Evolutionary conservation across 768 basidiomycete genomes (phyloP), one percentile per base, ranked within the genome.

Genomic region (Naganishia onofrii): DNA sequence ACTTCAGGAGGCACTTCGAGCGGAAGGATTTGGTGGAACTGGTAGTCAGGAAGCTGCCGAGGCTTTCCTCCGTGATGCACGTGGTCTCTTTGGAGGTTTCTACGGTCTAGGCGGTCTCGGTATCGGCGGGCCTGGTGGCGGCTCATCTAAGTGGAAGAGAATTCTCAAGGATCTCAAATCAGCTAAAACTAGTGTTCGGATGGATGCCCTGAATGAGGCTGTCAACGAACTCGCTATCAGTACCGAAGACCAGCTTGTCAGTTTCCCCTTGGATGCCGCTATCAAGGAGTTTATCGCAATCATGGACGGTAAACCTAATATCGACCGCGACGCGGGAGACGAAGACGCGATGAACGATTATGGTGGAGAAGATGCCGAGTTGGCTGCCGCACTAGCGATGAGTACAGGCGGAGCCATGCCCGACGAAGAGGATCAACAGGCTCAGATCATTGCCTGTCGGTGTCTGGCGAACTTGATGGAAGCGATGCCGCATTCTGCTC

Each of bases 401-500:
- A 93, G 91, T 70, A 76, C 80, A 0, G 80, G 79, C 6, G 80
- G 74, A 17, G 75, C 66, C 8, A 74, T 75, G 72, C 77, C 88
- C 0, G 91, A 90, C 36, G 91, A 92, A 75, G 91, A 91, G 70
- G 81, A 81, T 56, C 80, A 83, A 69, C 94, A 98, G 82, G 92
- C 93, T 66, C 94, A 97, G 81, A 88, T 98, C 60, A 86, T 98
- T 56, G 96, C 96, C 32, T 97, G 94, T 81, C 86, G 96, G 72
- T 99, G 96, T 79, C 84, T 99, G 65, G 95, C 94, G 57, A 98
- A 99, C 80, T 85, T 99, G 67, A 94, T 98, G 92, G 96, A 98
- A 81, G 95, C 93, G n/a, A 85, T 98, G 26, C 96, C 96, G 21
- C 93, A 94, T 29, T 90, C 93, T 51, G 92, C 93, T n/a, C 93